Evolutionary conservation across 1,139 yeast genomes (phyloP).

Genomic region (Candida glucosophila): DNA sequence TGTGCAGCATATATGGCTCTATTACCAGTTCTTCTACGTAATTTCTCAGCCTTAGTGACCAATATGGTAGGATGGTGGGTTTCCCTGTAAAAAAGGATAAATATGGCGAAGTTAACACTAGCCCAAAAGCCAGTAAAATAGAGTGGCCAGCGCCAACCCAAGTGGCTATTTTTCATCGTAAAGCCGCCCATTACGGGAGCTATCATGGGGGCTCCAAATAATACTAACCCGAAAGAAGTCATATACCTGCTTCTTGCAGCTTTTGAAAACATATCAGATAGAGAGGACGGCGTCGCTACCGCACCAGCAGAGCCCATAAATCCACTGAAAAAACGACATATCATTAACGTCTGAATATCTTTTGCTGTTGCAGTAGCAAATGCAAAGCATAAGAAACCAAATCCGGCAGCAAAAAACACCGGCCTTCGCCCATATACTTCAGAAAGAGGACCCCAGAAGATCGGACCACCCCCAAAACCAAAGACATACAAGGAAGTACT

Average conservation of each 20-base stretch:
- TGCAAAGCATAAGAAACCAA: conserved; percentile 25
- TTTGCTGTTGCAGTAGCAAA: conserved; percentile 33
- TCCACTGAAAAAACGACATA: conserved; percentile 34
- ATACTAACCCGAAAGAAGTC: conserved; percentile 22
- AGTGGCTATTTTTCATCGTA: conserved; percentile 18
- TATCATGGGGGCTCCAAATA: conserved; percentile 41
- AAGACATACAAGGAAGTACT: conserved; percentile 35
- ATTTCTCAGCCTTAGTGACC: conserved; percentile 50
- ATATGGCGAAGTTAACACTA: conserved; percentile 18
- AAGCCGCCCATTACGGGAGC: conserved; percentile 35
- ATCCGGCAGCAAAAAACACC: conserved; percentile 19
- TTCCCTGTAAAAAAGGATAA: conserved; percentile 32
- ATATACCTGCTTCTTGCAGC: conserved; percentile 29
- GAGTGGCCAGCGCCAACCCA: conserved; percentile 55
- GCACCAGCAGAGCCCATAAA: conserved; percentile 34
- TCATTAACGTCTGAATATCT: conserved; percentile 31
- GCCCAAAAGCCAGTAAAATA: conserved; percentile 48
- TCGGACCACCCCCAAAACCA: conserved; percentile 39
- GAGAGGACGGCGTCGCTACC: conserved; percentile 36
- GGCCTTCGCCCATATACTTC: conserved; percentile 33
- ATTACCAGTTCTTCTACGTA: conserved; percentile 49
- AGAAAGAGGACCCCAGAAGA: conserved; percentile 34
- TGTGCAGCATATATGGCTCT: conserved; percentile 79
- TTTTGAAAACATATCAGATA: conserved; percentile 31
- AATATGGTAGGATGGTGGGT: conserved; percentile 45